Evolutionary conservation across 2,329 filamentous ascomycete genomes (phyloP).

Genomic region (Microcyclospora pomicola): DNA sequence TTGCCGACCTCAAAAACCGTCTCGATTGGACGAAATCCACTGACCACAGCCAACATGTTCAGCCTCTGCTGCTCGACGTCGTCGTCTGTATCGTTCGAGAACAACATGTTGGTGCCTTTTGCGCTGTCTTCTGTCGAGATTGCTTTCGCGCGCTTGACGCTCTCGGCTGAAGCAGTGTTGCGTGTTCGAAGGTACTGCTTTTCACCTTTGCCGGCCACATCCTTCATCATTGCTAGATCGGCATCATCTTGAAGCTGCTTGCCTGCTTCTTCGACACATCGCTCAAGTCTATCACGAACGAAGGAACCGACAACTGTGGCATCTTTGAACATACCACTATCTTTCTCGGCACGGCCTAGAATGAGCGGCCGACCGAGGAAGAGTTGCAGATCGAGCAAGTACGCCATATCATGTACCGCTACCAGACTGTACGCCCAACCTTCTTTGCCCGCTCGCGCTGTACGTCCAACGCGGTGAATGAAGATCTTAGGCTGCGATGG

Average conservation of each 20-base stretch:
- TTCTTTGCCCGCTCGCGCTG: constrained; percentile 78
- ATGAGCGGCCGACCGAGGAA: constrained; percentile 80
- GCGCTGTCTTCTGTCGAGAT: constrained; percentile 57
- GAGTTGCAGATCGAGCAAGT: constrained; percentile 83
- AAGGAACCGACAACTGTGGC: constrained; percentile 74
- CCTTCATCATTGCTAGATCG: constrained; percentile 57
- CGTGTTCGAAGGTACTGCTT: constrained; percentile 83
- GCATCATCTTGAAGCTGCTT: constrained; percentile 62
- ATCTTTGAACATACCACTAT: constrained; percentile 56
- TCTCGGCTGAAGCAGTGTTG: constrained; percentile 79
- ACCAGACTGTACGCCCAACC: constrained; percentile 95
- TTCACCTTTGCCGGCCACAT: constrained; percentile 75
- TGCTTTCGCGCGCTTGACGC: constrained; percentile 73
- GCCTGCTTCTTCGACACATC: constrained; percentile 67
- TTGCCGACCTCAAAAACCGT: constrained; percentile 82
- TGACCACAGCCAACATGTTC: constrained; percentile 78
- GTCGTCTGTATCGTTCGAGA: constrained; percentile 46
- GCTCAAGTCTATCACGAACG: constrained; percentile 57
- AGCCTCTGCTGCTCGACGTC: constrained; percentile 58
- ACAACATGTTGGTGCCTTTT: constrained; percentile 65
- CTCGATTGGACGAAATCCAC: constrained; percentile 76
- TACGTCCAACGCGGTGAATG: constrained; percentile 89
- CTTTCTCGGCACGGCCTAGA: constrained; percentile 52
- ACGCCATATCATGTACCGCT: constrained; percentile 74
- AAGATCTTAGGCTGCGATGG: constrained; percentile 94